Percentiles rank a stretch among this genome's conserved stretches.
Evolutionary conservation across 768 basidiomycete species (phyloP).

Genomic region (Hericium rajendrae): DNA sequence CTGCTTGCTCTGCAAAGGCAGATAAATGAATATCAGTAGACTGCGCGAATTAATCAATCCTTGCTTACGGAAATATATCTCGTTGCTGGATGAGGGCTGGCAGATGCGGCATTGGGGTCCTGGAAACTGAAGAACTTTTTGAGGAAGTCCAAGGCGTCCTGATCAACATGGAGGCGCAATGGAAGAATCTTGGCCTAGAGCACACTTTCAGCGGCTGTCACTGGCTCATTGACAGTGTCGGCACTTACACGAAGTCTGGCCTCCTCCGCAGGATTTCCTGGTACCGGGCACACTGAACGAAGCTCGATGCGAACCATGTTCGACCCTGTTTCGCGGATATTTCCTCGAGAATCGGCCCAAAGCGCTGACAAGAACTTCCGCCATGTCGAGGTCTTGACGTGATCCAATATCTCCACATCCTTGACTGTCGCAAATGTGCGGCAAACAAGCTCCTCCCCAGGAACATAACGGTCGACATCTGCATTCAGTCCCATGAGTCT

Average conservation of each 20-base stretch:
- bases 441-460: slow-evolving; percentile 48
- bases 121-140: slow-evolving; percentile 94
- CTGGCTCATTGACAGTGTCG: not conserved
- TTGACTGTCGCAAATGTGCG: slow-evolving; percentile 57
- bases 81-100: slow-evolving; percentile 25
- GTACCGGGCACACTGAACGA: slow-evolving; percentile 61
- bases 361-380: slow-evolving; percentile 89
- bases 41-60: not conserved
- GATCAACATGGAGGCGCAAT: slow-evolving; percentile 88
- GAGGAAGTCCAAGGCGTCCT: slow-evolving; percentile 96
- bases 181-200: slow-evolving; percentile 81
- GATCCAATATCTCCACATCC: slow-evolving; percentile 86
- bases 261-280: slow-evolving; percentile 61
- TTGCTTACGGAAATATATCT: slow-evolving; percentile 65
- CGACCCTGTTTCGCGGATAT: slow-evolving; percentile 83
- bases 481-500: slow-evolving; percentile 52
- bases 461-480: slow-evolving; percentile 57
- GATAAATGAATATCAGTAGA: not conserved
- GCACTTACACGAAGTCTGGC: slow-evolving; percentile 61
- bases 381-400: slow-evolving; percentile 98
- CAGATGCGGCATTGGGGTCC: slow-evolving; percentile 37
- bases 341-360: slow-evolving; percentile 76
- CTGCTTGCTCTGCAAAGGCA: slow-evolving; percentile 64
- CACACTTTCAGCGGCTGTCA: slow-evolving; percentile 1
- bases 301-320: slow-evolving; percentile 90